These are phyloP conservation scores for Exophiala oligosperma DNA, from an alignment of 2,329 filamentous ascomycete species.

Conservation along the genomic window DNA sequence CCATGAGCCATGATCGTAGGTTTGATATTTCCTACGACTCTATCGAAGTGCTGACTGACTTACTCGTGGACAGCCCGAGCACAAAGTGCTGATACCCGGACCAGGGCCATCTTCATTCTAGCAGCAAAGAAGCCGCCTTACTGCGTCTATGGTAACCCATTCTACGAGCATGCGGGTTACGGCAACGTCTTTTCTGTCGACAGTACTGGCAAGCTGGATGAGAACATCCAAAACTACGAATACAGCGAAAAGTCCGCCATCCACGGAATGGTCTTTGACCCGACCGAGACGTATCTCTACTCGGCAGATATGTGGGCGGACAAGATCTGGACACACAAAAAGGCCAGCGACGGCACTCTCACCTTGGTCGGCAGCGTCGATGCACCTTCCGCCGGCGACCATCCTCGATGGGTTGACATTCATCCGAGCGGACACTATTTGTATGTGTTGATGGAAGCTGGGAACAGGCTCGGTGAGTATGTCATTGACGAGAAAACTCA, in stretches of 20 bases:
- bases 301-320: conserved; percentile 51
- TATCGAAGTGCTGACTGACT: conserved; percentile 8
- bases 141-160: conserved; percentile 84
- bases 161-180: conserved; percentile 81
- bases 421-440: conserved; percentile 75
- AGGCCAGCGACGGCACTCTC: conserved; percentile 62
- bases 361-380: conserved; percentile 70
- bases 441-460: conserved; percentile 87
- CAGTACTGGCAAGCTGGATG: conserved; percentile 40
- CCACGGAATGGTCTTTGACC: conserved; percentile 51
- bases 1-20: conserved; percentile 72
- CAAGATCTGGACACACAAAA: conserved; percentile 76
- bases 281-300: conserved; percentile 47
- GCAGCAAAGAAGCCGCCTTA: conserved; percentile 76
- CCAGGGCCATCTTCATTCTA: conserved; percentile 84
- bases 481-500: conserved; percentile 72
- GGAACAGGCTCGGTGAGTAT: conserved; percentile 80
- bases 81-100: conserved; percentile 70
- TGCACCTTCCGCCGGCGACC: conserved; percentile 70
- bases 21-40: conserved; percentile 1
- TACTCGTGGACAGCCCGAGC: conserved; percentile 43
- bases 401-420: conserved; percentile 86
- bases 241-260: conserved; percentile 47
- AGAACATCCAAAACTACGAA: conserved; percentile 48
- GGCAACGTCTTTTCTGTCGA: conserved; percentile 65